Evolutionary conservation across 2,329 filamentous ascomycete species (phyloP), one percentile per base, ranked within the genome.

Genomic region (Didymella pinodella): DNA sequence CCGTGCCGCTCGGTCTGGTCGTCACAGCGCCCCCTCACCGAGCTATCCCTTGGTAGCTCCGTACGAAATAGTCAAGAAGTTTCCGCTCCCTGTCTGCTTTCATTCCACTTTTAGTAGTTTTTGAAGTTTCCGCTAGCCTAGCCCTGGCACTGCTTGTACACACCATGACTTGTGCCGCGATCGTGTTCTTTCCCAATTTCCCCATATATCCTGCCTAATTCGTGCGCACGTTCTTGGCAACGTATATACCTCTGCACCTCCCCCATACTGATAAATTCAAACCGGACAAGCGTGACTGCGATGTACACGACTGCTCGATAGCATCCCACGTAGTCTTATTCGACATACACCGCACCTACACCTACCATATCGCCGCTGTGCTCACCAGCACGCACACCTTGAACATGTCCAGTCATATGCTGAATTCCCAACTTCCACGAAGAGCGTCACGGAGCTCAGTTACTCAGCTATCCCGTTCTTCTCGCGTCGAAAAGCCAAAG

Each of bases 401-500:
- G 61, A 70, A 50, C 64, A 70, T 72, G 60, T 71, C 73, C 22
- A 51, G 64, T 57, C 68, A 70, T 29, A 69, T 72, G 65, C 57
- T 70, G 41, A 62, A 63, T 53, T 59, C 74, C 29, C 70, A 72
- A 32, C 64, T 71, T 7, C 61, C 64, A 59, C 71, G 70, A 44
- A 71, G 75, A 47, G 62, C 69, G 43, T 76, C 75, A 20, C 70
- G 75, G 43, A 70, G 67, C 64, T 75, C 75, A 18, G 65, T 47
- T 43, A 71, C 65, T 54, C 71, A 73, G 48, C 55, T 62, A 48
- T 51, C 62, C 54, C 73, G 73, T n/a, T 67, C 74, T 16, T 72
- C 73, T 48, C 74, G 76, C 22, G 61, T 79, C 41, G 76, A 77
- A 55, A 79, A 79, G 66, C 74, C 76, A 25, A 74, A 69, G 61